Conservation (phyloP, 805 yeast species). For the Saccharomycopsis sp. region DNA sequence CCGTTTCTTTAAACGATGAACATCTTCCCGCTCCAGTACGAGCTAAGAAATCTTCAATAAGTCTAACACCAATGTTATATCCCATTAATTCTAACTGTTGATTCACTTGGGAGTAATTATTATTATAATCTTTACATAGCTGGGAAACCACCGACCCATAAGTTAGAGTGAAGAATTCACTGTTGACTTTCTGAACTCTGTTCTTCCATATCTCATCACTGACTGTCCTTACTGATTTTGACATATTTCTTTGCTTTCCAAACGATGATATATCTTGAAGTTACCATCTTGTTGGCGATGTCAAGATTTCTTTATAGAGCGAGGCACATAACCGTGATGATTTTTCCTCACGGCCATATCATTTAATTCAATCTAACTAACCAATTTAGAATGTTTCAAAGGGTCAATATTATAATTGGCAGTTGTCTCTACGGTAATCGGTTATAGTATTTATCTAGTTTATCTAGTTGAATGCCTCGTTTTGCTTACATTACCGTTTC, state of each 20-base stretch:
- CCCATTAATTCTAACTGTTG: slow-evolving; percentile 88
- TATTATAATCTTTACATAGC: slow-evolving; percentile 72
- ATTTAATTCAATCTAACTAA: no score
- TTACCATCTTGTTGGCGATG: no score
- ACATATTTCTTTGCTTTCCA: slow-evolving; percentile 24
- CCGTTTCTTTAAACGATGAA: slow-evolving; percentile 70
- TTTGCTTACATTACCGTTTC: no score
- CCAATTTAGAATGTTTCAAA: no score
- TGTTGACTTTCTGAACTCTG: slow-evolving; percentile 79
- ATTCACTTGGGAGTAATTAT: slow-evolving; percentile 74
- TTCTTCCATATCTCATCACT: slow-evolving; percentile 94
- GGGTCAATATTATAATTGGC: no score
- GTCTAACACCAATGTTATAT: slow-evolving; percentile 82
- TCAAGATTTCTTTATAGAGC: no score
- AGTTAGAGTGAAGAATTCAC: slow-evolving; percentile 89
- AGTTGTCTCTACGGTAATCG: no score
- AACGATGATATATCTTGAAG: not conserved
- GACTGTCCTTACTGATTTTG: slow-evolving; percentile 38
- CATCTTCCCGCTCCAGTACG: slow-evolving; percentile 84
- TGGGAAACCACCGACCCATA: slow-evolving; percentile 94
- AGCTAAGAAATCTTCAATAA: slow-evolving; percentile 90
- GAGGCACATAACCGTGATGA: no score
- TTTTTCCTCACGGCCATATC: no score
- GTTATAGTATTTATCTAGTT: no score
- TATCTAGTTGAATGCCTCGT: no score